Percentiles rank a stretch among this genome's conserved stretches.
phyloP scores from a whole-genome alignment of 2,329 filamentous ascomycete genomes.

The Colletotrichum viniferum region DNA sequence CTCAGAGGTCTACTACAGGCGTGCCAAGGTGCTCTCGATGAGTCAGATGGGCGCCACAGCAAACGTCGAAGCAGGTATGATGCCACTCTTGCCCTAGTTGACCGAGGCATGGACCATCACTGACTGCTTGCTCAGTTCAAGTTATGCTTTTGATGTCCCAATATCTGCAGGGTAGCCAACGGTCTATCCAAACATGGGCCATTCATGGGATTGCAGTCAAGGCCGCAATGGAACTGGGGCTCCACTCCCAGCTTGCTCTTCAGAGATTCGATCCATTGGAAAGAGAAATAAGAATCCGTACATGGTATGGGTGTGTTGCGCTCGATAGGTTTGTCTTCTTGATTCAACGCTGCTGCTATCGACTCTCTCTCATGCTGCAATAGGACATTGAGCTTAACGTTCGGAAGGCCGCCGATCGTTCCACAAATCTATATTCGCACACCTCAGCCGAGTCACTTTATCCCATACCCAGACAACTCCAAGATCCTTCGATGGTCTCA shows the following conservation, averaged over 20 bases:
- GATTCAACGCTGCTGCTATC: neutral
- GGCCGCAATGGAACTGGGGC: constrained; percentile 53
- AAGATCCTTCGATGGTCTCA: neutral
- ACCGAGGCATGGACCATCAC: neutral
- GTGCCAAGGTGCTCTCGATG: constrained; percentile 47
- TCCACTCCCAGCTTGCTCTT: constrained; percentile 48
- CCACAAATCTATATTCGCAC: constrained; percentile 44
- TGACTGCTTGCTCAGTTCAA: constrained; percentile 40
- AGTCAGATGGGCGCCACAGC: constrained; percentile 42
- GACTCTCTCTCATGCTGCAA: too few relatives aligned
- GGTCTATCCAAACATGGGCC: constrained; percentile 57
- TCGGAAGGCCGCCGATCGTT: constrained; percentile 51
- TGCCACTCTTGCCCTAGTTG: neutral
- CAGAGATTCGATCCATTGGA: constrained; percentile 42
- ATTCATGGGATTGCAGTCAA: constrained; percentile 57
- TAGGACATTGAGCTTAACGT: constrained; percentile 54
- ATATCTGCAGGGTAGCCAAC: constrained; percentile 59
- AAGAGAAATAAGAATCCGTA: constrained; percentile 50
- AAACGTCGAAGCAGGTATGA: constrained; percentile 47
- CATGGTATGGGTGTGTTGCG: constrained; percentile 54
- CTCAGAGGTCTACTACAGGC: constrained; percentile 49
- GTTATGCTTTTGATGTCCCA: constrained; percentile 52
- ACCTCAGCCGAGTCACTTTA: constrained; percentile 35
- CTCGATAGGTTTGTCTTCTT: constrained; percentile 42
- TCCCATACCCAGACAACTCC: neutral